Evolutionary conservation across 1,284 basidiomycete genomes (phyloP).

Genomic region (Moesziomyces sp.): DNA sequence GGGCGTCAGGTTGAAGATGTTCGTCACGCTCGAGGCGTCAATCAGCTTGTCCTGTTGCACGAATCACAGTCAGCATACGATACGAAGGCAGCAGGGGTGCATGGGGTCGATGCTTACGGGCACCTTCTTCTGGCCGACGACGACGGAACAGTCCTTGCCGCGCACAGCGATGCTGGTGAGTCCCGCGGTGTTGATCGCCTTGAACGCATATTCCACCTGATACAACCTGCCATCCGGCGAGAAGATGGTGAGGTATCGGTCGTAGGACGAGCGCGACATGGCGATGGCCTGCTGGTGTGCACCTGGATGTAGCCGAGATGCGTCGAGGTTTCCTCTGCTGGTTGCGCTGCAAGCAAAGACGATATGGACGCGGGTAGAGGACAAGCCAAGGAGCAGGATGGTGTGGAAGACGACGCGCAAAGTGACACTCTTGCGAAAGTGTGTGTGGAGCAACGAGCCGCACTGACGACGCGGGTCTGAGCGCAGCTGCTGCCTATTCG

Average conservation of each 20-base stretch:
- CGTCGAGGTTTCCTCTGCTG: background rate
- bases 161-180: constrained; percentile 92
- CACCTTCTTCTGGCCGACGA: constrained; percentile 98
- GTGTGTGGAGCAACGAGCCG: constrained; percentile 20
- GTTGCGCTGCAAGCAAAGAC: background rate
- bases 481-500: constrained; percentile 2
- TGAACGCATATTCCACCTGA: constrained; percentile 85
- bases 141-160: constrained; percentile 92
- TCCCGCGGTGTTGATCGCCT: constrained; percentile 95
- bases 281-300: background rate
- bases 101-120: constrained; percentile 73
- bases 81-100: too few relatives aligned
- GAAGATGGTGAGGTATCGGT: constrained; percentile 67
- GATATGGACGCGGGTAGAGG: too few relatives aligned
- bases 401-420: constrained; percentile 2
- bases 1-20: constrained; percentile 94
- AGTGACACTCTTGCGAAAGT: constrained; percentile 21
- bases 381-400: background rate
- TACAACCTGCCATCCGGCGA: constrained; percentile 67
- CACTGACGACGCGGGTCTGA: constrained; percentile 49
- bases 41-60: constrained; percentile 89
- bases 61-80: too few relatives aligned
- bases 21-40: constrained; percentile 92
- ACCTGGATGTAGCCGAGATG: background rate
- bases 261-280: constrained; percentile 67